phyloP scores from a whole-genome alignment of 345 rosid genomes.

The Clarkia xantiana region DNA sequence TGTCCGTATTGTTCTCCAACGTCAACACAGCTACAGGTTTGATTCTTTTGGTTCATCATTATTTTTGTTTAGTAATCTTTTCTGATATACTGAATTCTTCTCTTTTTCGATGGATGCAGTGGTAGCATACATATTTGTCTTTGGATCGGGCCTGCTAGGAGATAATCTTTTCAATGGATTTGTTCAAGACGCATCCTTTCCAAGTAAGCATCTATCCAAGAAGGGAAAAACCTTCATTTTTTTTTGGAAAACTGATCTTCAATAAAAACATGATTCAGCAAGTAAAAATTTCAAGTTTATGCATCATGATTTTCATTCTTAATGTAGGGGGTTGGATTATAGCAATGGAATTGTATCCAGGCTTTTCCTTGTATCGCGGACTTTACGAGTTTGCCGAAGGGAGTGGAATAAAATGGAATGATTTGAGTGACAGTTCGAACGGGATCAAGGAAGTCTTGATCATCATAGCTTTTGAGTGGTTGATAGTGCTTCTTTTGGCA shows the following conservation, averaged over 20 bases:
- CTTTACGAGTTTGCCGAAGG: slow-evolving; percentile 57
- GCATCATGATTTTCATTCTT: not conserved
- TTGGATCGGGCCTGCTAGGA: slow-evolving; percentile 79
- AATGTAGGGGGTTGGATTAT: slow-evolving; percentile 50
- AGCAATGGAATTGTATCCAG: slow-evolving; percentile 68
- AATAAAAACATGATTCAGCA: too few relatives aligned
- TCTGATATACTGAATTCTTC: not conserved
- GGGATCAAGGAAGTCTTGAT: slow-evolving; percentile 47
- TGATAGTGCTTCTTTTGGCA: slow-evolving; percentile 41
- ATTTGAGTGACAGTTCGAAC: slow-evolving; percentile 40
- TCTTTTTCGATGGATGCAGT: slow-evolving; percentile 14
- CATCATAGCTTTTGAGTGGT: slow-evolving; percentile 67
- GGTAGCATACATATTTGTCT: slow-evolving; percentile 45
- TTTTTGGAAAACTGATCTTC: not conserved
- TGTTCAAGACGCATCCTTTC: slow-evolving; percentile 51
- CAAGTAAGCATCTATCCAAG: too few relatives aligned
- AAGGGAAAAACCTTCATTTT: not conserved
- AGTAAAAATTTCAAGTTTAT: too few relatives aligned
- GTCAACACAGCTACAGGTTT: slow-evolving; percentile 85
- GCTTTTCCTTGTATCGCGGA: slow-evolving; percentile 72
- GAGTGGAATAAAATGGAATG: slow-evolving; percentile 68
- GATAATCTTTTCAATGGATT: slow-evolving; percentile 51
- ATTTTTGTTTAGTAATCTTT: not conserved
- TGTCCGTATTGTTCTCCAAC: slow-evolving; percentile 51
- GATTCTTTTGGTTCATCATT: not conserved